A percentile compares a stretch with the other conserved stretches of the same genome.
phyloP scores from a whole-genome alignment of 768 basidiomycete genomes.

The Naematelia encephala region DNA sequence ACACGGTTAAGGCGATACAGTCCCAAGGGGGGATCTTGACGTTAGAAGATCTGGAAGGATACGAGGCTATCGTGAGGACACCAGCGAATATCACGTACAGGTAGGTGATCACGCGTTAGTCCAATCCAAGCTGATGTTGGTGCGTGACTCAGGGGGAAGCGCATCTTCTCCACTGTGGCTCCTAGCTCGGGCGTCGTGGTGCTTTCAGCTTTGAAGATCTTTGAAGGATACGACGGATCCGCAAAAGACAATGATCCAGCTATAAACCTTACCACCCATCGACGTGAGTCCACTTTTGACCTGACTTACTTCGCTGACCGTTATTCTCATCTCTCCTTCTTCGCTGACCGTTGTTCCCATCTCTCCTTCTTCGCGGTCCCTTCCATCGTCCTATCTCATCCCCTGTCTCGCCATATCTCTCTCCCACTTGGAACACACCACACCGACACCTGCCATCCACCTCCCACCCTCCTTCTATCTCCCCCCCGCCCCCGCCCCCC shows the following conservation, averaged over 20 bases:
- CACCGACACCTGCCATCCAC: too few species aligned
- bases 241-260: constrained; percentile 33
- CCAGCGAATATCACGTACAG: constrained; percentile 36
- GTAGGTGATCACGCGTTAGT: constrained; percentile 6
- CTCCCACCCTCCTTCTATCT: too few species aligned
- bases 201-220: constrained; percentile 51
- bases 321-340: too few species aligned
- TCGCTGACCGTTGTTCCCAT: too few species aligned
- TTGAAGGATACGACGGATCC: constrained; percentile 46
- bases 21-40: constrained; percentile 36
- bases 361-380: too few species aligned
- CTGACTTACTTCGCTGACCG: too few species aligned
- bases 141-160: constrained; percentile 19
- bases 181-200: constrained; percentile 52
- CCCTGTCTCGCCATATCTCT: too few species aligned
- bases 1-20: constrained; percentile 24
- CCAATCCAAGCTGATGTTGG: not conserved
- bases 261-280: constrained; percentile 50
- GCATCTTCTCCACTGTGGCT: constrained; percentile 51
- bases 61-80: constrained; percentile 26
- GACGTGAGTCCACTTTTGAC: constrained; percentile 12
- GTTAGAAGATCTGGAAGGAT: constrained; percentile 27
- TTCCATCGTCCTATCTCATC: too few species aligned
- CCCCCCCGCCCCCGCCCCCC: too few species aligned
- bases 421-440: too few species aligned